phyloP scores from a whole-genome alignment of 768 basidiomycete species.

The Naganishia kalamii region DNA sequence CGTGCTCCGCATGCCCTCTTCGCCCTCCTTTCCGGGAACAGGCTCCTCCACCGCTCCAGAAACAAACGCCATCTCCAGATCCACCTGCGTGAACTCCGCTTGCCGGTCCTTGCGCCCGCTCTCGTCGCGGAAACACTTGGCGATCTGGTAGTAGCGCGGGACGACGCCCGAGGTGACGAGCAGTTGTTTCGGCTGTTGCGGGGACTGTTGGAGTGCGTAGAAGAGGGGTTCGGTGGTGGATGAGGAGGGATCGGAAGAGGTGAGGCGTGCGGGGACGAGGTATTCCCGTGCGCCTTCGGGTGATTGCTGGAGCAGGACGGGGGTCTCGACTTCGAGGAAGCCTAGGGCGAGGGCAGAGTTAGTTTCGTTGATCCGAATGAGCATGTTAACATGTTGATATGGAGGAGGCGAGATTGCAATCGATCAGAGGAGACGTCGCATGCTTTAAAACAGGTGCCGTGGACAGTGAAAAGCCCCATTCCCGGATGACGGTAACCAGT shows the following conservation, averaged over 20 bases:
- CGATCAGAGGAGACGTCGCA: too few relatives aligned
- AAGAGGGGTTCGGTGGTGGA: slow-evolving; percentile 49
- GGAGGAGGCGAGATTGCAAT: too few relatives aligned
- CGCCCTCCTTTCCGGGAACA: too few relatives aligned
- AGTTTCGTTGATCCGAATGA: neutral
- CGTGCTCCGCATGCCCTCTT: slow-evolving; percentile 30
- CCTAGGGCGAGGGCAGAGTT: slow-evolving; percentile 51
- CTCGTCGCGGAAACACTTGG: slow-evolving; percentile 91
- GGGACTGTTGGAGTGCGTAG: slow-evolving; percentile 88
- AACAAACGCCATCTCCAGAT: slow-evolving; percentile 93
- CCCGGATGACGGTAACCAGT: too few relatives aligned
- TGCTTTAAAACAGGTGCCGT: too few relatives aligned
- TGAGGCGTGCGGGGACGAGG: slow-evolving; percentile 68
- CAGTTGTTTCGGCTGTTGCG: slow-evolving; percentile 92
- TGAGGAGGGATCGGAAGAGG: slow-evolving; percentile 12
- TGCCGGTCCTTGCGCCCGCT: slow-evolving; percentile 91
- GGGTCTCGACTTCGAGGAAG: slow-evolving; percentile 90
- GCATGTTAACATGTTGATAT: too few relatives aligned
- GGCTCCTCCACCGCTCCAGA: slow-evolving; percentile 64
- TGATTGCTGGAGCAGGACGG: slow-evolving; percentile 79
- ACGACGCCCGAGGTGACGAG: slow-evolving; percentile 81
- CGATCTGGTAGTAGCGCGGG: slow-evolving; percentile 88
- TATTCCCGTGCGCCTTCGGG: slow-evolving; percentile 94
- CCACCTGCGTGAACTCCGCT: slow-evolving; percentile 94
- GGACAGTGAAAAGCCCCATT: too few relatives aligned